Evolutionary conservation across 768 basidiomycete species (phyloP), one percentile per base, ranked within the genome.

Genomic region (Suillus variegatus): DNA sequence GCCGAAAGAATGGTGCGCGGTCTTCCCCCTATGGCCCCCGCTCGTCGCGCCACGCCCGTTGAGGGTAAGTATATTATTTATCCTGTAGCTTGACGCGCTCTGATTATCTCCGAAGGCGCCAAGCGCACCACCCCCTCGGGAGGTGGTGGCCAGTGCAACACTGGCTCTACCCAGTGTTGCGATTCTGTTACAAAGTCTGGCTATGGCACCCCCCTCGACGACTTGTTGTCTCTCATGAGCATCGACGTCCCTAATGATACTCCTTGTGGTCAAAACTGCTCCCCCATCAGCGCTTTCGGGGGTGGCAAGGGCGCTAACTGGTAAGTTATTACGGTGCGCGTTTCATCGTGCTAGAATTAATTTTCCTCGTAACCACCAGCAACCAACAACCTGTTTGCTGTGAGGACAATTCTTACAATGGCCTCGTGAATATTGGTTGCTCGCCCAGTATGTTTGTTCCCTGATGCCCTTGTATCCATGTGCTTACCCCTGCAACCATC

Each of bases 1-100:
- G 86, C 81, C 0, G 66, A 81, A 14, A 85, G 87, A 44, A 66
- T 88, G 52, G 83, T 85, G 63, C 85, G 84, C 22, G 86, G 87
- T 13, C 74, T 88, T 5, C 72, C 79, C 36, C 87, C 85, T 20
- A 72, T 79, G 1, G 75, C 83, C 1, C 87, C 86, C n/a, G 55
- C 9, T 28, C 73, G 66, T 56, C 76, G 75, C 28, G 78, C 67
- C 1, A 78, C 81, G 1, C 75, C 74, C 14, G 72, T 76, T 9
- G 67, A 32, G 8, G 61, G 83, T 84, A 63, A 58, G 78, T 77
- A 6, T 13, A 10, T 41, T 8, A 49, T 18, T 64, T 0, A 16
- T 35, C 38, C 3, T 14, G 16, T 25, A 10, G 14, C 1, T 58
- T 4, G 2, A 32, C 0, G 14, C n/a, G 38, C 20, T 40, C 2